Conservation (phyloP, 257 asterid genomes). For the Primulina tabacum region DNA sequence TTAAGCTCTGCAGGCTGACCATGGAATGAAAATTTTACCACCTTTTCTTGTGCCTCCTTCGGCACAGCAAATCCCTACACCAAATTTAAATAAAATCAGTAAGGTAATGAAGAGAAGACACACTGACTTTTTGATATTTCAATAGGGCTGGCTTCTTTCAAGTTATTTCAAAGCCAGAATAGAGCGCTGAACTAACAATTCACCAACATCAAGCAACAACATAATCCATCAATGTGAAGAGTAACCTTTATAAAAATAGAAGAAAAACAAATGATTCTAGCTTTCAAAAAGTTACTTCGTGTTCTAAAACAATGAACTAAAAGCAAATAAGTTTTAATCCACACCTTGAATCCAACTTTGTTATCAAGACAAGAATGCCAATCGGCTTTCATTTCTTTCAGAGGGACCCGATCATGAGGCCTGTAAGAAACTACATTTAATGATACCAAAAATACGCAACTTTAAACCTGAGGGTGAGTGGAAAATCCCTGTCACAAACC, state of each 20-base stretch:
- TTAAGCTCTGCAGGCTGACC: constrained; percentile 91
- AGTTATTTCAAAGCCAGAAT: constrained; percentile 5
- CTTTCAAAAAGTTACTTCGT: constrained; percentile 1
- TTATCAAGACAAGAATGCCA: constrained; percentile 92
- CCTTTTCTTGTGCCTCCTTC: constrained; percentile 78
- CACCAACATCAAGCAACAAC: constrained; percentile 16
- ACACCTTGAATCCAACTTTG: constrained; percentile 94
- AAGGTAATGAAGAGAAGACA: constrained; percentile 1
- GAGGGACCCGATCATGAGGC: constrained; percentile 90
- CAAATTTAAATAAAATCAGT: constrained; percentile 12
- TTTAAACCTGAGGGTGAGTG: not conserved
- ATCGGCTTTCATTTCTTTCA: constrained; percentile 88
- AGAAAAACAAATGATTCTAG: not conserved
- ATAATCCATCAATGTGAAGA: constrained; percentile 1
- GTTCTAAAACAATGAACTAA: constrained; percentile 13
- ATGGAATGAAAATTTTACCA: constrained; percentile 68
- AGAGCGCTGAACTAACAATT: constrained; percentile 8
- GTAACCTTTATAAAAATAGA: not conserved
- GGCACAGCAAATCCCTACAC: constrained; percentile 90
- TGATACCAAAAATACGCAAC: constrained; percentile 15
- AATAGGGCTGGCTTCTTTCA: not conserved
- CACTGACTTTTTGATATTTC: not conserved
- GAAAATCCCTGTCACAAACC: constrained; percentile 35
- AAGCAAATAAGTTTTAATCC: constrained; percentile 16
- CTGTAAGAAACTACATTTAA: constrained; percentile 35